These are phyloP conservation scores for Eragrostis curvula DNA, from an alignment of 176 grass and related monocot genomes.

Conservation along the genomic window DNA sequence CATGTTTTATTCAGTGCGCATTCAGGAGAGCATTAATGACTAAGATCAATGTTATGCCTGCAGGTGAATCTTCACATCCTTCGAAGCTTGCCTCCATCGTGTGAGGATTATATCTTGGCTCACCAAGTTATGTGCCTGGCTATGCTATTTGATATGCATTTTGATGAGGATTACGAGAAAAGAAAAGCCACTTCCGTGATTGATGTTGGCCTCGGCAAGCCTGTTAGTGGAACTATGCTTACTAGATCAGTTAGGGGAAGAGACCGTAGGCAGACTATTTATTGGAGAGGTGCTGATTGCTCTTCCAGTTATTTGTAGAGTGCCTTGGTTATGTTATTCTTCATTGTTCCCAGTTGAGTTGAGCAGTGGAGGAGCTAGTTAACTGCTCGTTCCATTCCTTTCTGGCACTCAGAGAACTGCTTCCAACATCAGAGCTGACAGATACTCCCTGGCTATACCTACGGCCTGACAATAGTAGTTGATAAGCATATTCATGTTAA, in stretches of 20 bases:
- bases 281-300: constrained; percentile 64
- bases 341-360: background rate
- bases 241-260: constrained; percentile 91
- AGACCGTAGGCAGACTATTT: constrained; percentile 83
- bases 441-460: background rate
- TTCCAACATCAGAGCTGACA: constrained; percentile 8
- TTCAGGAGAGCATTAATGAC: background rate
- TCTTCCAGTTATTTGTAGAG: constrained; percentile 50
- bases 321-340: background rate
- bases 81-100: constrained; percentile 39
- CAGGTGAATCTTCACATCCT: constrained; percentile 95
- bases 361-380: constrained; percentile 11
- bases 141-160: constrained; percentile 93
- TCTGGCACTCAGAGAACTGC: background rate
- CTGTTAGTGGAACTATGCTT: constrained; percentile 76
- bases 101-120: constrained; percentile 70
- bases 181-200: constrained; percentile 85
- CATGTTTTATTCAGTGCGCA: constrained; percentile 1
- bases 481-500: background rate
- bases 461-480: constrained; percentile 17
- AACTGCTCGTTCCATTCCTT: background rate
- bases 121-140: constrained; percentile 84
- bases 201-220: constrained; percentile 80
- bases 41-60: constrained; percentile 27
- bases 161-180: constrained; percentile 60